phyloP scores from a whole-genome alignment of 2,329 filamentous ascomycete genomes.

The Cryphonectria japonica region DNA sequence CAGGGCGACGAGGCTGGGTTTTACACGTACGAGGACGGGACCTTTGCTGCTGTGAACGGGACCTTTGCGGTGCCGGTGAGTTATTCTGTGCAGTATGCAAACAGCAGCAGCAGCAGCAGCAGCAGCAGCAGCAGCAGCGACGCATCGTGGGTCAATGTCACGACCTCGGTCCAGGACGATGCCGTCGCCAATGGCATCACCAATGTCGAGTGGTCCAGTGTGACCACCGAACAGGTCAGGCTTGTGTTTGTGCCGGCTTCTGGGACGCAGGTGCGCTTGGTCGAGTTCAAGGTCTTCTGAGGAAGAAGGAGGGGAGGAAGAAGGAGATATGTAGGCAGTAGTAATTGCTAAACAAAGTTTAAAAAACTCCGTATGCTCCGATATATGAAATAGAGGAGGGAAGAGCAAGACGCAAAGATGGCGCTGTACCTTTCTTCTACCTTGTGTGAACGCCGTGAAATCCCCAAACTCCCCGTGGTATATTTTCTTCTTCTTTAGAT shows the following conservation, averaged over 20 bases:
- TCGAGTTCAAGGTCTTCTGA: conserved; percentile 43
- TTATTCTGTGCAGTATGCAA: conserved; percentile 37
- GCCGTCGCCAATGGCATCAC: conserved; percentile 44
- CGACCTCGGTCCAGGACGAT: conserved; percentile 29
- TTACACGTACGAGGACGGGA: conserved; percentile 24
- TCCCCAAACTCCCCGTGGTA: background rate
- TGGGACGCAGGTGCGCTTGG: conserved; percentile 40
- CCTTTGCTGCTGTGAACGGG: conserved; percentile 18
- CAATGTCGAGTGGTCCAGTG: conserved; percentile 36
- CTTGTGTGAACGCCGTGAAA: background rate
- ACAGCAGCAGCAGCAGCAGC: conserved; percentile 4
- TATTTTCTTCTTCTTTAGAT: background rate
- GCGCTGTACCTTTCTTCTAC: background rate
- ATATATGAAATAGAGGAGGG: background rate
- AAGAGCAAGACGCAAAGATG: background rate
- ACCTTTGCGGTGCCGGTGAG: conserved; percentile 35
- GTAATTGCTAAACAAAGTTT: background rate
- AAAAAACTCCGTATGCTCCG: background rate
- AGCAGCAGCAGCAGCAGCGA: conserved; percentile 15
- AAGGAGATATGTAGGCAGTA: background rate
- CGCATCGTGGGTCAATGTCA: conserved; percentile 38
- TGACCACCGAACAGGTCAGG: conserved; percentile 36
- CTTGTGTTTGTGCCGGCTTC: conserved; percentile 39
- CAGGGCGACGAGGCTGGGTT: conserved; percentile 34
- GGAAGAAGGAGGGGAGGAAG: background rate